Base-by-base conservation (phyloP, 2,329 filamentous ascomycete genomes). In the Orbilia ellipsospora region DNA sequence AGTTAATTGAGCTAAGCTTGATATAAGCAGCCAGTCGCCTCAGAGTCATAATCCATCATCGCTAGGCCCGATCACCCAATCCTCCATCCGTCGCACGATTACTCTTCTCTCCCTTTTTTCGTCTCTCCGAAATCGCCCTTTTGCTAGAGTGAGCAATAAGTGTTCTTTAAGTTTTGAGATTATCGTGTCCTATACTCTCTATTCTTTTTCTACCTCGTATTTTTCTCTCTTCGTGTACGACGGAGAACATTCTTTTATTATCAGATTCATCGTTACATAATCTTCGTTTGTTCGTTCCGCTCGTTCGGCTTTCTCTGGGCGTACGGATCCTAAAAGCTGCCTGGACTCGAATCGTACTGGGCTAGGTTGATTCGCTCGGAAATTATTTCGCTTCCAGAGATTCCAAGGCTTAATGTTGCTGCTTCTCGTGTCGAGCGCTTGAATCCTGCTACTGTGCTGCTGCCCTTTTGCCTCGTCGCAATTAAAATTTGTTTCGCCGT, bases 331-430 rank as follows among this genome's bases (percentile, higher is more conserved):
- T 67, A 67, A 67, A 60, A 68, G 23, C 31, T 67, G 69, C 69
- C 69, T 67, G 56, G 59, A 42, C 57, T 50, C 31, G 31, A 10
- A 36, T 36, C 31, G 31, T 2, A 36, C 31, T 36, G 10, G 31
- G 31, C 31, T 36, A 36, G 31, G 31, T 36, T 36, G 31, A 31
- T 45, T 57, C 66, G 26, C 13, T 72, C 59, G 69, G 56, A 57
- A 61, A 62, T 73, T 67, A 61, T 31, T 63, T 73, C 69, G 69
- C 69, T 73, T 73, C 69, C 69, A 73, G 69, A 67, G 45, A 50
- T 57, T 36, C 31, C 31, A 36, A 36, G 31, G 31, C 44, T 52
- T 50, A 67, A 28, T 40, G 42, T 54, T 56, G 36, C 55, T 67
- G 23, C 44, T 50, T 61, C 44, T 67, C 69, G 69, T 73, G 16